Conservation (phyloP, 257 asterid genomes). For the Scutellaria baicalensis region DNA sequence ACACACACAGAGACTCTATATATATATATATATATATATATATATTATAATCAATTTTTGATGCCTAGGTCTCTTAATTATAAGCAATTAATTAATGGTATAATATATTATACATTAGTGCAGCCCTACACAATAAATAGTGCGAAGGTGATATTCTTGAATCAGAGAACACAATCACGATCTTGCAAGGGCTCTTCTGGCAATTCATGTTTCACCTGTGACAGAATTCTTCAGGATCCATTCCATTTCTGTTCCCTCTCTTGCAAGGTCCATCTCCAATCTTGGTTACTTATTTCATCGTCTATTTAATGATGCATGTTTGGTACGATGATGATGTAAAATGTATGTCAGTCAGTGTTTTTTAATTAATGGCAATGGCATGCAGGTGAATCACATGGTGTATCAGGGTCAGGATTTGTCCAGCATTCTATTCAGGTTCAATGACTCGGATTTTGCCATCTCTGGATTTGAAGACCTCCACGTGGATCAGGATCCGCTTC, state of each 20-base stretch:
- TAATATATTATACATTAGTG: too few relatives aligned
- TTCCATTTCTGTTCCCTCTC: conserved; percentile 85
- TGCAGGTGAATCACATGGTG: conserved; percentile 68
- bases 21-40: too few relatives aligned
- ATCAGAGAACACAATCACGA: conserved; percentile 62
- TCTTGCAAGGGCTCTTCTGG: conserved; percentile 46
- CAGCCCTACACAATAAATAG: conserved; percentile 90
- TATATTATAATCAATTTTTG: too few relatives aligned
- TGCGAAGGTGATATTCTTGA: conserved; percentile 83
- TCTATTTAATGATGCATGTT: neutral
- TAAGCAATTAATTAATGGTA: too few relatives aligned
- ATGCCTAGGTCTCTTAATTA: too few relatives aligned
- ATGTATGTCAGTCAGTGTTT: too few relatives aligned
- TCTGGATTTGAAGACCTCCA: conserved; percentile 49
- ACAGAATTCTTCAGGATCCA: conserved; percentile 86
- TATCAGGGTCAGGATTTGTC: conserved; percentile 58
- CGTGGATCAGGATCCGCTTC: conserved; percentile 43
- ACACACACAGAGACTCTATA: too few relatives aligned
- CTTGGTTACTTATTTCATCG: neutral
- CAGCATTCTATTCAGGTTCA: conserved; percentile 33
- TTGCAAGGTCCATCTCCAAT: conserved; percentile 59
- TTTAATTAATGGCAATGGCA: too few relatives aligned
- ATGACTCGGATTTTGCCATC: conserved; percentile 48
- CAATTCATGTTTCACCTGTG: conserved; percentile 70
- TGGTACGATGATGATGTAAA: too few relatives aligned